Percentiles rank a stretch among this genome's conserved stretches.
Conservation (phyloP, 441 rosid species). For the Brassica hybrid region DNA sequence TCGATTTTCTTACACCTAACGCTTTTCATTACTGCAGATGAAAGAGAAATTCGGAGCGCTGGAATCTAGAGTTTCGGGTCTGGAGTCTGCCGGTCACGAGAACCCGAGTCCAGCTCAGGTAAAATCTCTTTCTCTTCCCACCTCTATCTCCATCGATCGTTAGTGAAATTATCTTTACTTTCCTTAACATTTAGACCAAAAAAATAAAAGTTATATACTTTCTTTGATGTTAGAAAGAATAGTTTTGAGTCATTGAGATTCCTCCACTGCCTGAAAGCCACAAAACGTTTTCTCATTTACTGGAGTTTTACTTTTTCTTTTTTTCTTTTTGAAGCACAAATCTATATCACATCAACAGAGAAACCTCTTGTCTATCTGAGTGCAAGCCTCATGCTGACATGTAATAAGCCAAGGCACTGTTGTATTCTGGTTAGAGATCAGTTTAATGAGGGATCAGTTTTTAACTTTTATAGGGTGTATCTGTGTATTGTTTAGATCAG, state of each 20-base stretch:
- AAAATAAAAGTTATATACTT: neutral
- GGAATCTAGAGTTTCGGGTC: slow-evolving; percentile 67
- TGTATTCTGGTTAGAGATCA: neutral
- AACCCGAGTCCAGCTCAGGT: slow-evolving; percentile 55
- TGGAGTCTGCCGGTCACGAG: slow-evolving; percentile 58
- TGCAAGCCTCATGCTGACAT: neutral
- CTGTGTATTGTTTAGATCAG: neutral
- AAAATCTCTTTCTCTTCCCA: no score
- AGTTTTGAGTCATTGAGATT: slow-evolving; percentile 19
- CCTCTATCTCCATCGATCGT: no score
- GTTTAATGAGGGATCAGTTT: neutral
- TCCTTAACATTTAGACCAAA: no score
- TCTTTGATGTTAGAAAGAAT: slow-evolving; percentile 1
- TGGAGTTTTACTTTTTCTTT: neutral
- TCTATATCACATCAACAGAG: neutral
- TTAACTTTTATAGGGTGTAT: neutral
- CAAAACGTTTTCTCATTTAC: neutral
- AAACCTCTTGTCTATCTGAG: neutral
- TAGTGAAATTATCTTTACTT: slow-evolving; percentile 2
- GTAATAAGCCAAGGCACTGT: neutral
- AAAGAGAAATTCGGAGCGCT: slow-evolving; percentile 65
- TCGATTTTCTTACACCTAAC: slow-evolving; percentile 14
- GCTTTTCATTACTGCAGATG: slow-evolving; percentile 45
- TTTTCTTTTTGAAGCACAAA: neutral
- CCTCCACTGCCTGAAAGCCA: neutral